Conservation (phyloP, 257 asterid genomes). For the Orobanche coerulescens region DNA sequence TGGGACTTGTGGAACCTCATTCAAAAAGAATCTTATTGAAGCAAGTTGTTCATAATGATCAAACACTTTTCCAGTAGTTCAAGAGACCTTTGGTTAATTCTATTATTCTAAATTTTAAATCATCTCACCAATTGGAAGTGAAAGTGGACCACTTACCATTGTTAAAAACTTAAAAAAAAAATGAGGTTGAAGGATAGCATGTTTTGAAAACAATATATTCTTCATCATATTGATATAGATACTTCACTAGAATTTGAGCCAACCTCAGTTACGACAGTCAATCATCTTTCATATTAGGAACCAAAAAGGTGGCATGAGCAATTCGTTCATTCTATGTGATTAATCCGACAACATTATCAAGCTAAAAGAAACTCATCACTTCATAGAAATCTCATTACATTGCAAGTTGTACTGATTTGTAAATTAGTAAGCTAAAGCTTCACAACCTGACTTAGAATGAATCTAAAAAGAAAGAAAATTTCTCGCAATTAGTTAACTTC, state of each 20-base stretch:
- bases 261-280: neutral
- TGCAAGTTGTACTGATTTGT: neutral
- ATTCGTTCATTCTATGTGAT: neutral
- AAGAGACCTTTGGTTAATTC: neutral
- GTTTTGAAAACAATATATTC: neutral
- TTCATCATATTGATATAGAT: neutral
- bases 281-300: neutral
- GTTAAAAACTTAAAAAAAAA: too few species aligned
- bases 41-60: too few species aligned
- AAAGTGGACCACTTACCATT: too few species aligned
- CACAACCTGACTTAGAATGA: neutral
- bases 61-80: neutral
- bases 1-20: too few species aligned
- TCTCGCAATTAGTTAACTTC: neutral
- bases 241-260: neutral
- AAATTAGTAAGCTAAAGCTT: neutral
- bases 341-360: constrained; percentile 10
- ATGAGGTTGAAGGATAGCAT: too few species aligned
- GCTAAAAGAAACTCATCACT: neutral
- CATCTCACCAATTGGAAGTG: neutral
- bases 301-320: neutral
- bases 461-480: neutral
- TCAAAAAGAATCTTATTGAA: too few species aligned
- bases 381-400: neutral
- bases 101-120: neutral